Evolutionary conservation across 768 basidiomycete species (phyloP), one percentile per base, ranked within the genome.

Genomic region (Cystoderma amianthinum): DNA sequence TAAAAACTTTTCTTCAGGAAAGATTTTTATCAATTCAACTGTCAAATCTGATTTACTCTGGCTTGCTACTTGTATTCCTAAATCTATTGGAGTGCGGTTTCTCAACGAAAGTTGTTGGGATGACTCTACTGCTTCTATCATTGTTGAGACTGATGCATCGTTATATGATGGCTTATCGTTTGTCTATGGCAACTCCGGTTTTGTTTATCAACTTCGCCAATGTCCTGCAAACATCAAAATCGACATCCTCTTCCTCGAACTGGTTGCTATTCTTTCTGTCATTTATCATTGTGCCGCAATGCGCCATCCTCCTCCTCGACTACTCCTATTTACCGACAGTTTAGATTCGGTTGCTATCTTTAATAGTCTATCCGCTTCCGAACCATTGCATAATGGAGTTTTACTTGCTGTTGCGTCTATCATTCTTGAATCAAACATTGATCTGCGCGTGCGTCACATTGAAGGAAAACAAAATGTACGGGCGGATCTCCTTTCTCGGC

Each of bases 191-290:
- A n/a, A n/a, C n/a, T n/a, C n/a, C n/a, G n/a, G n/a, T n/a, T n/a
- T n/a, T n/a, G n/a, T n/a, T n/a, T n/a, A n/a, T n/a, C n/a, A n/a
- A n/a, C n/a, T n/a, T n/a, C n/a, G n/a, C n/a, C 0, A 16, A 19
- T 7, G 15, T 24, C 16, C 7, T 16, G 4, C 13, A 28, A n/a
- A n/a, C n/a, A n/a, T n/a, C n/a, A n/a, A n/a, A n/a, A 39, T 51
- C 15, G 55, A 56, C 37, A 58, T 59, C 21, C 54, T 58, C 34
- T 57, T 54, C 43, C 47, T 54, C 0, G 48, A 58, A 36, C 36
- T 56, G 11, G 20, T 55, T 12, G 55, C 48, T 1, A 53, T 57
- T 38, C 46, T 55, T 7, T 51, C 48, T 3, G 48, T 53, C 2
- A 38, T 56, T n/a, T 21, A 41, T n/a, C 43, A 53, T 24, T 38